phyloP scores from a whole-genome alignment of 805 yeast species.

The Hanseniaspora mollemarum region DNA sequence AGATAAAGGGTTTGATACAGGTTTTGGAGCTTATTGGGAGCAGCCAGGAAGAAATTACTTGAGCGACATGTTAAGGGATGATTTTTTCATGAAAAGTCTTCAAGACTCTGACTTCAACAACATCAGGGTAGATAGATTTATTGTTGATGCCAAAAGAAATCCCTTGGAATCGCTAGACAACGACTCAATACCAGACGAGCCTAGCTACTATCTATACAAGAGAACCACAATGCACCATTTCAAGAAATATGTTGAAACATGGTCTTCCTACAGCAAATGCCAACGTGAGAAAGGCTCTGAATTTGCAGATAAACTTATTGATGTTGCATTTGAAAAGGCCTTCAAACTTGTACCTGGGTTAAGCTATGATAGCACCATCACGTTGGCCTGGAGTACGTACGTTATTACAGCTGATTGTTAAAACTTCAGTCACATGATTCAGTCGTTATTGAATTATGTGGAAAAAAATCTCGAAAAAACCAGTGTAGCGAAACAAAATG shows the following conservation, averaged over 20 bases:
- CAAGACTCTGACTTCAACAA: slow-evolving; percentile 21
- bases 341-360: slow-evolving; percentile 1
- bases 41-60: slow-evolving; percentile 63
- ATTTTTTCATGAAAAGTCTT: neutral
- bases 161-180: neutral
- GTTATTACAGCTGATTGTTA: slow-evolving; percentile 1
- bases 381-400: slow-evolving; percentile 5
- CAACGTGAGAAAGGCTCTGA: slow-evolving; percentile 26
- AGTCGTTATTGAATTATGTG: too few relatives aligned
- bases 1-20: slow-evolving; percentile 29
- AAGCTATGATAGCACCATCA: neutral
- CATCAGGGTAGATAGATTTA: slow-evolving; percentile 33
- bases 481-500: too few relatives aligned
- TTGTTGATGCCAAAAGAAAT: neutral
- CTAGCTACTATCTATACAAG: slow-evolving; percentile 19
- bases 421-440: neutral
- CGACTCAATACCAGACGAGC: neutral
- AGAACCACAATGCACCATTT: slow-evolving; percentile 38
- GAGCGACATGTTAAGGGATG: slow-evolving; percentile 31
- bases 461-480: too few relatives aligned
- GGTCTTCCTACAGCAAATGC: slow-evolving; percentile 59
- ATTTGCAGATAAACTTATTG: slow-evolving; percentile 23
- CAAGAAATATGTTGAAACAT: slow-evolving; percentile 49
- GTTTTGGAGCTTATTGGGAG: slow-evolving; percentile 68
- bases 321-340: neutral